phyloP scores from a whole-genome alignment of 2,329 filamentous ascomycete species.

The Acephala macrosclerotiorum region DNA sequence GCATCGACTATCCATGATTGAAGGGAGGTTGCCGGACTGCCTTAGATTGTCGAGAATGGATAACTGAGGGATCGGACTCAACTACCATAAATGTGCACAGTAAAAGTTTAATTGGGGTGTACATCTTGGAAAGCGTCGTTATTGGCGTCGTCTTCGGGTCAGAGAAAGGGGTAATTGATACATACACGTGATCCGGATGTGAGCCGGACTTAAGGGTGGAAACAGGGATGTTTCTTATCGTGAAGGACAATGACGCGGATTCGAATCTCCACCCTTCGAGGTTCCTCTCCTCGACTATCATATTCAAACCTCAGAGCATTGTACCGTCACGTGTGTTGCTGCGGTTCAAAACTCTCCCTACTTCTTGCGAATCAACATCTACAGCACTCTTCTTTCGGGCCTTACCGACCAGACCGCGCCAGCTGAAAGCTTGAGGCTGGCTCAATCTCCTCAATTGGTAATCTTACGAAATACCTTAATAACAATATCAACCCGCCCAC shows the following conservation, averaged over 20 bases:
- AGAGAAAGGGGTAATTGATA: too few species aligned
- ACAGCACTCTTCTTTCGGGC: not conserved
- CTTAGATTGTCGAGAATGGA: too few species aligned
- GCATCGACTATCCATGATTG: too few species aligned
- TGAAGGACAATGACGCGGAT: not conserved
- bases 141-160: too few species aligned
- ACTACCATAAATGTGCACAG: too few species aligned
- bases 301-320: not conserved
- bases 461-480: not conserved
- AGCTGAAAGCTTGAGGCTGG: slow-evolving; percentile 1
- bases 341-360: not conserved
- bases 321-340: not conserved
- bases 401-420: not conserved
- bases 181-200: too few species aligned
- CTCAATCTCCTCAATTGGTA: not conserved
- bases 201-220: too few species aligned
- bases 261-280: not conserved
- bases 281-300: not conserved
- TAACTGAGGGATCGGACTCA: too few species aligned
- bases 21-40: too few species aligned
- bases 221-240: too few species aligned
- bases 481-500: not conserved
- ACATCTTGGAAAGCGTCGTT: too few species aligned
- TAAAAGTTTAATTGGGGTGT: too few species aligned
- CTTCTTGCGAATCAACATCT: not conserved